Conservation (phyloP, 1,139 yeast genomes). For the Suhomyces panamericanus region DNA sequence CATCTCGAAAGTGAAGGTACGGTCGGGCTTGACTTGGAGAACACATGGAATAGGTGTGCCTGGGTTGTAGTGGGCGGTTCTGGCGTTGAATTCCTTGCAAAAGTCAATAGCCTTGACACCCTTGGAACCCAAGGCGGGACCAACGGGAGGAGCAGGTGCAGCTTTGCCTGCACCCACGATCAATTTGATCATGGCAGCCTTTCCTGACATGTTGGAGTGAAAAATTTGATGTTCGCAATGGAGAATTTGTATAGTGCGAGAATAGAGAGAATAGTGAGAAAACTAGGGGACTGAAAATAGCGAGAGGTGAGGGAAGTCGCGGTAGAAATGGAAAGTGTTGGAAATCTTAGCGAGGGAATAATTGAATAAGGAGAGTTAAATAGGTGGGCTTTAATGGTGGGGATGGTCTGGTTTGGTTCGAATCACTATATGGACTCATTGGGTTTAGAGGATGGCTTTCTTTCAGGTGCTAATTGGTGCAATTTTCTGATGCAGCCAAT, state of each 20-base stretch:
- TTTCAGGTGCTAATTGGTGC: too few relatives aligned
- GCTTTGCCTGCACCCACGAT: slow-evolving; percentile 99
- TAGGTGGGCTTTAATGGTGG: too few relatives aligned
- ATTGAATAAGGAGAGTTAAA: too few relatives aligned
- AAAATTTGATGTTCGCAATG: slow-evolving; percentile 7
- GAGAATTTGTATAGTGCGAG: slow-evolving; percentile 5
- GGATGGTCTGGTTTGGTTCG: too few relatives aligned
- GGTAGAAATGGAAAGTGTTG: not conserved
- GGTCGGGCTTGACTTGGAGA: slow-evolving; percentile 86
- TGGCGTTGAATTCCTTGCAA: slow-evolving; percentile 96
- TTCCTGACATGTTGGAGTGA: slow-evolving; percentile 29
- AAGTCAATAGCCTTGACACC: slow-evolving; percentile 99
- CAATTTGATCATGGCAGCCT: slow-evolving; percentile 67
- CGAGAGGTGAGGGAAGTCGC: not conserved
- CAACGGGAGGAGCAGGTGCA: slow-evolving; percentile 98
- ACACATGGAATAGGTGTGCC: slow-evolving; percentile 90
- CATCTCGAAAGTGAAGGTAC: slow-evolving; percentile 82
- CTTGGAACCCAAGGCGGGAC: slow-evolving; percentile 97
- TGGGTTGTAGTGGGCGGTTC: slow-evolving; percentile 82
- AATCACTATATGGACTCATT: too few relatives aligned
- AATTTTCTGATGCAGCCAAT: too few relatives aligned
- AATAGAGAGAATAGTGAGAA: not conserved
- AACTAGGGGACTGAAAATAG: too few relatives aligned
- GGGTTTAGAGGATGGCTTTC: too few relatives aligned
- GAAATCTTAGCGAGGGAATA: not conserved